Percentiles rank a stretch among this genome's conserved stretches.
phyloP scores from a whole-genome alignment of 164 flowering plant genomes.

The Kingdonia uniflora region DNA sequence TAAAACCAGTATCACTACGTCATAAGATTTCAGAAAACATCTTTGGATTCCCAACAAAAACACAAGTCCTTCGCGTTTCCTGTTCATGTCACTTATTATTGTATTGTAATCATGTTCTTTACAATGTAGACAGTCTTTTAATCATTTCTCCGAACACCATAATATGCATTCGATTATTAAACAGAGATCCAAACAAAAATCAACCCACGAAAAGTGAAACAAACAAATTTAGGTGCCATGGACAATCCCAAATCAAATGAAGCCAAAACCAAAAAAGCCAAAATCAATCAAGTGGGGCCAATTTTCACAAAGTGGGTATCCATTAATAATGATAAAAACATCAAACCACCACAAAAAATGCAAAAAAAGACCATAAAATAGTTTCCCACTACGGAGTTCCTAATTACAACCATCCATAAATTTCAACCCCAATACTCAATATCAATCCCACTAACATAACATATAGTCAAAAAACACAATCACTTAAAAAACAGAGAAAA shows the following conservation, averaged over 20 bases:
- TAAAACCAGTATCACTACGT: no score
- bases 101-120: no score
- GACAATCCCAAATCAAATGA: background rate
- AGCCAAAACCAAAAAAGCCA: no score
- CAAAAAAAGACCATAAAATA: slow-evolving; percentile 17
- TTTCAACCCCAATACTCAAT: slow-evolving; percentile 24
- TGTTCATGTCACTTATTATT: no score
- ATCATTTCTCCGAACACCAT: no score
- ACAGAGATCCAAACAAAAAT: no score
- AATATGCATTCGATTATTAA: no score
- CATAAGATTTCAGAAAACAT: no score
- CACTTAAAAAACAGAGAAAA: slow-evolving; percentile 12
- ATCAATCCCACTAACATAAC: slow-evolving; percentile 26
- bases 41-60: no score
- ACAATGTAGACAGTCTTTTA: no score
- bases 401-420: slow-evolving; percentile 18
- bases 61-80: no score
- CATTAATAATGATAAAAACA: background rate
- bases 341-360: slow-evolving; percentile 24
- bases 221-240: background rate
- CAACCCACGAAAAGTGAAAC: background rate
- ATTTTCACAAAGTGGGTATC: slow-evolving; percentile 13
- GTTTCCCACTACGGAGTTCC: no score
- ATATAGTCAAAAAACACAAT: slow-evolving; percentile 31
- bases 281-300: slow-evolving; percentile 17